Evolutionary conservation across 148 eudicot genomes (phyloP).

Genomic region (Arctostaphylos glauca): DNA sequence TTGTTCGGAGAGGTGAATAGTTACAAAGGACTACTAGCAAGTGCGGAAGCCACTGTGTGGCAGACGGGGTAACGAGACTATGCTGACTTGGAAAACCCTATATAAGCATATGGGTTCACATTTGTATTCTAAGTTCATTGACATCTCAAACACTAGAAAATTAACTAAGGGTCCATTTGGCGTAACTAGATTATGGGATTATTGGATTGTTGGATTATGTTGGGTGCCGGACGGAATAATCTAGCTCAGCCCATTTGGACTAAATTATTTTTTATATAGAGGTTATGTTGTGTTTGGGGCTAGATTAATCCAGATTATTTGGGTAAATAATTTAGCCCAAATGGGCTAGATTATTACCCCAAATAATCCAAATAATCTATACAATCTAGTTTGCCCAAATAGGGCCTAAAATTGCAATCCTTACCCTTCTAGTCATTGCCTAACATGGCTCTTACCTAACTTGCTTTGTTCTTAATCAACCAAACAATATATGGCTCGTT

Average conservation of each 20-base stretch:
- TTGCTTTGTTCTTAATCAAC: not conserved
- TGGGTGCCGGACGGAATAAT: too few species aligned
- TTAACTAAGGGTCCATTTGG: too few species aligned
- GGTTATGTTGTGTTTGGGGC: too few species aligned
- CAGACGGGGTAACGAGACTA: not conserved
- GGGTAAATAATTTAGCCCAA: too few species aligned
- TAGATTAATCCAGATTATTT: too few species aligned
- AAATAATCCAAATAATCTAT: too few species aligned
- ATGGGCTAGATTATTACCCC: too few species aligned
- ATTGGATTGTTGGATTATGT: too few species aligned
- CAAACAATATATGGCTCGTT: not conserved
- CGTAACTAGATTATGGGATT: too few species aligned
- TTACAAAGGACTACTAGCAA: not conserved
- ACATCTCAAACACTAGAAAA: not conserved
- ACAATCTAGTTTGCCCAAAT: too few species aligned
- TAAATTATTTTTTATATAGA: too few species aligned
- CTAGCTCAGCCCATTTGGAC: too few species aligned
- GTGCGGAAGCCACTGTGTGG: not conserved
- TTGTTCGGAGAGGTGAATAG: not conserved
- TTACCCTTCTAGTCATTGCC: not conserved
- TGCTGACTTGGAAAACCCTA: not conserved
- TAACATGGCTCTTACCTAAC: not conserved
- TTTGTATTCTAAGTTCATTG: not conserved
- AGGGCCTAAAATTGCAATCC: not conserved
- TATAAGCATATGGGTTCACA: not conserved